Evolutionary conservation across 345 rosid genomes (phyloP).

Genomic region (Populus ilicifolia): DNA sequence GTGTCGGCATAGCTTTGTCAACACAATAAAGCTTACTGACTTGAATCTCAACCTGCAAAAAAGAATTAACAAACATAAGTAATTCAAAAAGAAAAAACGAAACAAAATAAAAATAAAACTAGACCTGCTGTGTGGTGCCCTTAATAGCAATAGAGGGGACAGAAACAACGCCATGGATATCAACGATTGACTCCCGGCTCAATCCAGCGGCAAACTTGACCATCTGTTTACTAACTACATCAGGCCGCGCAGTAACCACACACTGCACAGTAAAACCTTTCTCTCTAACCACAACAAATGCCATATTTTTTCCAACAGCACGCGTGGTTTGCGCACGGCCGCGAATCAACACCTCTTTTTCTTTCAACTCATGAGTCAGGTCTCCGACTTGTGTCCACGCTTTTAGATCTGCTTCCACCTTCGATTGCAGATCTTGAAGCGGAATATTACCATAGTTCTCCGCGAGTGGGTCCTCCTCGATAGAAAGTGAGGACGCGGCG

Average conservation of each 20-base stretch:
- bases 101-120: neutral
- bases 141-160: slow-evolving; percentile 38
- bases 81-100: neutral
- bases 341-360: slow-evolving; percentile 46
- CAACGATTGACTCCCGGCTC: slow-evolving; percentile 66
- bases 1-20: slow-evolving; percentile 46
- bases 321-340: slow-evolving; percentile 62
- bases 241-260: slow-evolving; percentile 46
- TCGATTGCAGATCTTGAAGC: slow-evolving; percentile 56
- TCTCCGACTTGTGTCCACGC: slow-evolving; percentile 45
- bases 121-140: slow-evolving; percentile 20
- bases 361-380: slow-evolving; percentile 42
- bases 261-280: slow-evolving; percentile 73
- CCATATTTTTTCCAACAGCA: slow-evolving; percentile 47
- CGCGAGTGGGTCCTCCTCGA: slow-evolving; percentile 37
- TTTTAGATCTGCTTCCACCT: slow-evolving; percentile 29
- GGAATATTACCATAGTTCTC: slow-evolving; percentile 62
- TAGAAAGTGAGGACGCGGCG: slow-evolving; percentile 32
- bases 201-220: slow-evolving; percentile 49
- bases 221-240: slow-evolving; percentile 54
- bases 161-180: slow-evolving; percentile 21
- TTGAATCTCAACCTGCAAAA: slow-evolving; percentile 63
- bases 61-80: neutral
- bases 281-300: slow-evolving; percentile 63
- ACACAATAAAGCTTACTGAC: slow-evolving; percentile 57